Percentiles rank a stretch among this genome's conserved stretches.
Conservation (phyloP, 257 asterid species). For the Oldenlandia corymbosa region DNA sequence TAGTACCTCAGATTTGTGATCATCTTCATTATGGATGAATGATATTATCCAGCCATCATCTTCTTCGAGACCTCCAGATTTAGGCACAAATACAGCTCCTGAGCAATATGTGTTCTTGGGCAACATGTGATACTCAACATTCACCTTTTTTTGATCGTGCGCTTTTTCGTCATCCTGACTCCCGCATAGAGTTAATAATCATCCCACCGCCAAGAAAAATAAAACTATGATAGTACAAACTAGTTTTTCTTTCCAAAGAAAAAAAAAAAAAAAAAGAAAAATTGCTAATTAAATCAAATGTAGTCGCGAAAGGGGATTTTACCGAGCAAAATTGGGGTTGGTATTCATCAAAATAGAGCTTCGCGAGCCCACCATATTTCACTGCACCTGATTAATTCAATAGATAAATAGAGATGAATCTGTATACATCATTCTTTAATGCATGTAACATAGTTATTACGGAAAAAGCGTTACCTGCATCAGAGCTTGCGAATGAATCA, state of each 20-base stretch:
- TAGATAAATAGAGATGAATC: too few species aligned
- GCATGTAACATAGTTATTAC: too few species aligned
- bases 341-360: slow-evolving; percentile 37
- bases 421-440: too few species aligned
- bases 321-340: too few species aligned
- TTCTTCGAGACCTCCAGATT: slow-evolving; percentile 33
- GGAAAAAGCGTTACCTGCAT: slow-evolving; percentile 36
- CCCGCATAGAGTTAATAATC: background rate
- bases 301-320: too few species aligned
- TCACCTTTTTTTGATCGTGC: slow-evolving; percentile 20
- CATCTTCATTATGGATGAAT: slow-evolving; percentile 39
- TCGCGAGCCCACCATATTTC: slow-evolving; percentile 57
- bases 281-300: too few species aligned
- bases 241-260: too few species aligned
- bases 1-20: slow-evolving; percentile 41
- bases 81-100: slow-evolving; percentile 48
- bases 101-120: slow-evolving; percentile 49
- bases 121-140: slow-evolving; percentile 39
- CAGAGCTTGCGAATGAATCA: slow-evolving; percentile 35
- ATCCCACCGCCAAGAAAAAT: too few species aligned
- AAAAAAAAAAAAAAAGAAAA: too few species aligned
- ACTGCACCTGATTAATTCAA: slow-evolving; percentile 35
- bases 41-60: slow-evolving; percentile 58
- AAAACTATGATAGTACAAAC: too few species aligned
- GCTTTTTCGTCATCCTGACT: slow-evolving; percentile 7